Evolutionary conservation across 2,329 filamentous ascomycete genomes (phyloP), one percentile per base, ranked within the genome.

Genomic region (Fusarium nodosum): DNA sequence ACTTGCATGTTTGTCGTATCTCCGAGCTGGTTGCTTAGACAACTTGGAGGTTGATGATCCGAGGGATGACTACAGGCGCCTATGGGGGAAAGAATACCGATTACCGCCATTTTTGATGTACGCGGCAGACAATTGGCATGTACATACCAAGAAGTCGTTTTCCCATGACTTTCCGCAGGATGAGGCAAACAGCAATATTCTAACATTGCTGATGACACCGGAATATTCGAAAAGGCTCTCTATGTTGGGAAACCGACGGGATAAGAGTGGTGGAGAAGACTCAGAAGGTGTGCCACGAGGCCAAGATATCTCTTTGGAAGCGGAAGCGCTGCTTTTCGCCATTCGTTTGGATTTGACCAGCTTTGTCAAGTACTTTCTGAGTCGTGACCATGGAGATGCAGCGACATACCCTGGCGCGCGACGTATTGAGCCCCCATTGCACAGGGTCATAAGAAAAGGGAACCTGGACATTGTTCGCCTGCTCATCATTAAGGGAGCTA

Each of bases 1-100:
- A 16, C 20, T 51, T 1, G 24, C 34, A 13, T 72, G 69, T 30
- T 3, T 72, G 5, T 61, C 22, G 3, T 72, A 72, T 24, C 33
- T 72, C 0, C 36, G 41, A 13, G 39, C 57, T 7, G 60, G 63
- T 1, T 55, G 36, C 9, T 47, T 68, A 2, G 53, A 59, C 24
- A 28, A n/a, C 2, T 20, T 57, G 3, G 11, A 24, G 7, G 11
- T n/a, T 12, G 6, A 6, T 11, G 10, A 38, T 11, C 4, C 18
- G 5, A n/a, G 9, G 18, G 4, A 20, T 33, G 12, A 15, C 34
- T 2, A n/a, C 18, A 12, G 12, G 9, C 9, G 8, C 4, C 18
- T 38, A 11, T 2, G 5, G 1, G 10, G 10, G 6, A n/a, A 10
- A 47, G 13, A 33, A 33, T 10, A 16, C 15, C 3, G 34, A 2